Base-by-base conservation (phyloP, 129 eudicot genomes). In the Artemisia argyi region DNA sequence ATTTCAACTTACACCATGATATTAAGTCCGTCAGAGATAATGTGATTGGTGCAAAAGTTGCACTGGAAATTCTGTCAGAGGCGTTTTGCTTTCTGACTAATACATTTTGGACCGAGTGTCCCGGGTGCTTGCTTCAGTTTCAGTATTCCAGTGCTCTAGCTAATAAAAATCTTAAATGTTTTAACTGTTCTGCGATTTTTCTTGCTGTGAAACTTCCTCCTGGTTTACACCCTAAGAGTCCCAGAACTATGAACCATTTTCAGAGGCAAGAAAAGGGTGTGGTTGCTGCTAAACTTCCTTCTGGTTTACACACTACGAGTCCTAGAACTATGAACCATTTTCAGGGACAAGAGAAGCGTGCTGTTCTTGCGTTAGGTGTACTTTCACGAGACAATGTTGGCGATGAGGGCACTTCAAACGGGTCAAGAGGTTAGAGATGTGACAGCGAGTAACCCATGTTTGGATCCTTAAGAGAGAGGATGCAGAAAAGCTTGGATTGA, bases 41-140 rank as follows among this genome's bases (percentile, higher is more conserved):
- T 22, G 77, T 61, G 28, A 3, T 26, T 17, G 77, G 77, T 28
- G 77, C 62, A 11, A 61, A 61, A 62, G 77, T 70, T 30, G 77
- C 77, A 50, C 59, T 73, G 19, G 60, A 61, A 14, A 73, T 73
- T 17, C 9, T 73, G 16, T 61, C 59, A 12, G 69, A 73, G 44
- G 77, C 69, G 11, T 73, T 73, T 24, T 61, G 77, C 61, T n/a
- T 22, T 13, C 13, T 73, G 69, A 61, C 61, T 2, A 10, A 7
- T 22, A 28, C 44, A 12, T 73, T 73, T 50, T 73, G 77, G 77
- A 61, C 70, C 15, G 50, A 2, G 61, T 73, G 77, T 73, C 46
- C 70, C 7, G 7, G 10, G 13, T 73, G 77, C 11, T 50, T 16
- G 50, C 58, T 48, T 18, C 47, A 48, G 62, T 73, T 62, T 35